Conservation (phyloP, 2,329 filamentous ascomycete species). For the Calonectria hawksworthii region DNA sequence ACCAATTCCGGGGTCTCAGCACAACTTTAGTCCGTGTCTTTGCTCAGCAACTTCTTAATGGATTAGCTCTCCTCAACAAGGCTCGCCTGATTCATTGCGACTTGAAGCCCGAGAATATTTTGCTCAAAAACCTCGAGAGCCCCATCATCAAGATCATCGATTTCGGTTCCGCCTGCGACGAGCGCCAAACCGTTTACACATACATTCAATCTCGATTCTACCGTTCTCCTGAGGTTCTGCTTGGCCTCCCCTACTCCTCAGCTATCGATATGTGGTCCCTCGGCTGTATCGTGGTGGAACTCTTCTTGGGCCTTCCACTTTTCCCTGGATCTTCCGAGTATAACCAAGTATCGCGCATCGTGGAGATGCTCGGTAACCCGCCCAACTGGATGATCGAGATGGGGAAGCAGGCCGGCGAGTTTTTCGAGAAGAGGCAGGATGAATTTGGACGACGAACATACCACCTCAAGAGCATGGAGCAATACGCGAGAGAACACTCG, state of each 20-base stretch:
- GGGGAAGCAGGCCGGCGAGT: conserved; percentile 97
- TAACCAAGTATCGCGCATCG: conserved; percentile 96
- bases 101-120: conserved; percentile 97
- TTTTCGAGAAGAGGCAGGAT: conserved; percentile 93
- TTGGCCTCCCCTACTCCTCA: conserved; percentile 97
- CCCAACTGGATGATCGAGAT: conserved; percentile 99
- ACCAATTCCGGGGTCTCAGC: conserved; percentile 97
- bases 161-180: conserved; percentile 98
- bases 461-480: conserved; percentile 96
- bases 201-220: conserved; percentile 99
- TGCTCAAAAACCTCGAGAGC: conserved; percentile 97
- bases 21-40: conserved; percentile 98
- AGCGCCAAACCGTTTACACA: conserved; percentile 98
- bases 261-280: conserved; percentile 99
- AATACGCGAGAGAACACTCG: conserved; percentile 94
- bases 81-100: conserved; percentile 98
- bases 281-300: conserved; percentile 96
- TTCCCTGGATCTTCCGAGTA: conserved; percentile 99
- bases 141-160: conserved; percentile 99
- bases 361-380: conserved; percentile 97
- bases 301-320: conserved; percentile 93
- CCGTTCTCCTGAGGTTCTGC: conserved; percentile 92
- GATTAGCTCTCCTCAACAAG: conserved; percentile 92
- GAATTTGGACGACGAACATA: conserved; percentile 94
- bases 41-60: conserved; percentile 95